Base-by-base conservation (phyloP, 371 early-diverging fungal genomes). In the Circinella minor region DNA sequence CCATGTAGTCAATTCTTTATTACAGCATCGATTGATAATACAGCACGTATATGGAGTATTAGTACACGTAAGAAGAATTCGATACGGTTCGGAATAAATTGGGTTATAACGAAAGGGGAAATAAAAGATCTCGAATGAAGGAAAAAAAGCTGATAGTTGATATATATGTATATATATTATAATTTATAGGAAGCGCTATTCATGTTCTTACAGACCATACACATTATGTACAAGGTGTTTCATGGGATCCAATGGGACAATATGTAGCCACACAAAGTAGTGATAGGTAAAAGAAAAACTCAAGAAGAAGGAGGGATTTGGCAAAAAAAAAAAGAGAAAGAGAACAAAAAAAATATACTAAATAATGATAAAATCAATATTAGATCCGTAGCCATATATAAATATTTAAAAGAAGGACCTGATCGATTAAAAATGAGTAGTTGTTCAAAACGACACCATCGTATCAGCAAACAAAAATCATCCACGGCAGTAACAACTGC, bases 221-320 rank as follows among this genome's bases (percentile, higher is more conserved):
- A 27, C 96, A 97, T 71, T 96, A 94, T 76, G 96, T 98, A 11
- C 97, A 98, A 82, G 99, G 99, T 38, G 95, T 98, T 1, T 88
- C 93, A 8, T 98, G 97, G 98, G 98, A 98, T 78, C 98, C 99
- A 1, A 76, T 93, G n/a, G 92, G 91, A 14, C 82, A 92, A 75
- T 96, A 85, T 73, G 76, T 98, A 7, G 95, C 93, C 1, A 94
- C 98, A 5, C 98, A 97, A 79, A 93, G 96, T 77, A 93, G 94
- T 74, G 98, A 98, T 73, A 82, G 98, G 88, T 92, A 82, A 60
- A 74, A n/a, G 27, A 27, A 2, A 27, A 27, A 27, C 27, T 4
- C 37, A 13, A 34, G 46, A 13, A 34, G 46, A 27, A 39, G 61
- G 55, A 36, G 55, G 38, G 27, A 27, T 43, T 9, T 43, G 11